Evolutionary conservation across 257 asterid genomes (phyloP).

Genomic region (Echites panduratus): DNA sequence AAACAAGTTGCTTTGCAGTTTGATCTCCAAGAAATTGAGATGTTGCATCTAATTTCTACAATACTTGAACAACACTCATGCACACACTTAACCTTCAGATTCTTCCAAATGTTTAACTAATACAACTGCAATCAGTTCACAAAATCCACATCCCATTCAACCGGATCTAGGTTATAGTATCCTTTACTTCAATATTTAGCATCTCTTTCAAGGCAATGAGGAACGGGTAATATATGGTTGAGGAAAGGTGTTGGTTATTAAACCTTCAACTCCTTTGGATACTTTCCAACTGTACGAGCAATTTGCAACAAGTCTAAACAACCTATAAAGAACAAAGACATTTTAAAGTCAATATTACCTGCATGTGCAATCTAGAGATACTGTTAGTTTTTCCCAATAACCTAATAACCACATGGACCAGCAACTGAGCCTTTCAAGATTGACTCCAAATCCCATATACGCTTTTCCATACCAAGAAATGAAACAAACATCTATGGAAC

Average conservation of each 20-base stretch:
- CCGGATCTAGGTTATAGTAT: not conserved
- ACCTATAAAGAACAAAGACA: not conserved
- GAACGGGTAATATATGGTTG: not conserved
- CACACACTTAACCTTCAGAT: not conserved
- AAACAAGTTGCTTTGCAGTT: not conserved
- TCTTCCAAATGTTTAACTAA: not conserved
- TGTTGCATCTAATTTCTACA: not conserved
- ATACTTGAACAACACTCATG: not conserved
- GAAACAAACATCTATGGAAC: not conserved
- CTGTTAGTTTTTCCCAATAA: not conserved
- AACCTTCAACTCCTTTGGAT: not conserved
- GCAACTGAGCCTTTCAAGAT: not conserved
- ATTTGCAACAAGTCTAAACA: not conserved
- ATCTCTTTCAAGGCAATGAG: not conserved
- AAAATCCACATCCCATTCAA: not conserved
- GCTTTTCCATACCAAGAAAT: not conserved
- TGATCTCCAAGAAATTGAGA: not conserved
- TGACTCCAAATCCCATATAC: not conserved
- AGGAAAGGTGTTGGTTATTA: no score
- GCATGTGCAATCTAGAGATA: not conserved
- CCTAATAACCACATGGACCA: not conserved
- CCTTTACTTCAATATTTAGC: not conserved
- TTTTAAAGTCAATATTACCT: not conserved
- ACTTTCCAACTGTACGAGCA: not conserved
- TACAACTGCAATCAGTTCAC: not conserved